Conservation (phyloP, 2,329 filamentous ascomycete species). For the Xylaria sp. region DNA sequence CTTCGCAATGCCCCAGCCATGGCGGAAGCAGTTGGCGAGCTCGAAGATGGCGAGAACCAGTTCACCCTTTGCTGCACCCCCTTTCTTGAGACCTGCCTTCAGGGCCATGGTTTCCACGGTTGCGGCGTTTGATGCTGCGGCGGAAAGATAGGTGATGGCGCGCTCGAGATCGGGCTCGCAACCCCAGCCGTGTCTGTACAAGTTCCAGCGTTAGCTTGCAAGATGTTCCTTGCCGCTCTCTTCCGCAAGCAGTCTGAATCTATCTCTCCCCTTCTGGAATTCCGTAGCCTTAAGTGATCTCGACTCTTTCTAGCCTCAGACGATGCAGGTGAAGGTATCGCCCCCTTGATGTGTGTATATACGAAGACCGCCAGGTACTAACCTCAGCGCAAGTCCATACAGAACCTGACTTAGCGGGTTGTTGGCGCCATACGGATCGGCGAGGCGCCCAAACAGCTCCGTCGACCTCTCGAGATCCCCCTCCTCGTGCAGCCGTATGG, state of each 20-base stretch:
- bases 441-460: slow-evolving; percentile 83
- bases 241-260: not conserved
- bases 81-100: slow-evolving; percentile 87
- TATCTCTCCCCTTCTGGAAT: not conserved
- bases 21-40: slow-evolving; percentile 89
- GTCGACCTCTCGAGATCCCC: slow-evolving; percentile 84
- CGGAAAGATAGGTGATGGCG: slow-evolving; percentile 85
- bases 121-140: slow-evolving; percentile 90
- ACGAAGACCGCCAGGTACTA: slow-evolving; percentile 49
- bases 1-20: slow-evolving; percentile 91
- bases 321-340: not conserved
- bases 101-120: slow-evolving; percentile 87
- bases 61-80: slow-evolving; percentile 94
- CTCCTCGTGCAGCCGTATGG: slow-evolving; percentile 90
- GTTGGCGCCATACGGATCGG: slow-evolving; percentile 84
- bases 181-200: slow-evolving; percentile 87
- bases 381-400: slow-evolving; percentile 91
- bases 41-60: slow-evolving; percentile 96
- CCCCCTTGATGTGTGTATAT: slow-evolving; percentile 14
- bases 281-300: not conserved
- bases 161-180: slow-evolving; percentile 75
- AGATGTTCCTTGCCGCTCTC: slow-evolving; percentile 8
- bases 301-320: not conserved
- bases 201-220: slow-evolving; percentile 43
- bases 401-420: slow-evolving; percentile 96